These are phyloP conservation scores for Candida sojae DNA, from an alignment of 1,139 yeast genomes.

Conservation along the genomic window DNA sequence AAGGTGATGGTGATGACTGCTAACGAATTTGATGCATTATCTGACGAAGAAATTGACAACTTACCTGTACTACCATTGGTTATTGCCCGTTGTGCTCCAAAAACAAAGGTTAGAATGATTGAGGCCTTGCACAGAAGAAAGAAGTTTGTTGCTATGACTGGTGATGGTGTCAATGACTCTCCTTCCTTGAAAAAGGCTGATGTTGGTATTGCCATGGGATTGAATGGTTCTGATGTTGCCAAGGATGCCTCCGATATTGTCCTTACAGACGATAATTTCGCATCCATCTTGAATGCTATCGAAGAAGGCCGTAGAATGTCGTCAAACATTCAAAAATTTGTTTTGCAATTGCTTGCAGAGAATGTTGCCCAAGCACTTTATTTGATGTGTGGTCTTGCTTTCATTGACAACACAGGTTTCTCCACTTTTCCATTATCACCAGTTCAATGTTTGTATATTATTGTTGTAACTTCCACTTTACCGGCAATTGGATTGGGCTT, in stretches of 20 bases:
- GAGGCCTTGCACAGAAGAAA: conserved; percentile 76
- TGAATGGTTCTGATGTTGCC: conserved; percentile 59
- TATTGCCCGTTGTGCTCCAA: conserved; percentile 85
- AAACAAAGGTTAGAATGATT: conserved; percentile 81
- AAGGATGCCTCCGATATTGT: conserved; percentile 61
- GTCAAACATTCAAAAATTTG: conserved; percentile 78
- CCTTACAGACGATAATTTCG: conserved; percentile 51
- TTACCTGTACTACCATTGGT: conserved; percentile 77
- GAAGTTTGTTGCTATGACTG: conserved; percentile 82
- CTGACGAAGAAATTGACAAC: conserved; percentile 63
- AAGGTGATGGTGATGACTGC: conserved; percentile 79
- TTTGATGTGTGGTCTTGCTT: conserved; percentile 71
- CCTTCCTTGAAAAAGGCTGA: conserved; percentile 81
- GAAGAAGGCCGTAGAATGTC: conserved; percentile 87
- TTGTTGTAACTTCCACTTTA: conserved; percentile 77
- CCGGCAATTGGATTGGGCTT: conserved; percentile 86
- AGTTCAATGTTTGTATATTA: conserved; percentile 78
- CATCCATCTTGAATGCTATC: conserved; percentile 54
- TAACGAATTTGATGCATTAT: conserved; percentile 63
- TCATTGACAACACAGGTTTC: conserved; percentile 55
- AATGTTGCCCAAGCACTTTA: conserved; percentile 79
- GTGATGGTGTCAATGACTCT: conserved; percentile 86
- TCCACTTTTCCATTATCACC: conserved; percentile 82
- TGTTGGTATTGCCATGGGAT: conserved; percentile 64
- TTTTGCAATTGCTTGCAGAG: conserved; percentile 72